Base-by-base conservation (phyloP, 2,329 filamentous ascomycete genomes). In the Cladosporium phlei region DNA sequence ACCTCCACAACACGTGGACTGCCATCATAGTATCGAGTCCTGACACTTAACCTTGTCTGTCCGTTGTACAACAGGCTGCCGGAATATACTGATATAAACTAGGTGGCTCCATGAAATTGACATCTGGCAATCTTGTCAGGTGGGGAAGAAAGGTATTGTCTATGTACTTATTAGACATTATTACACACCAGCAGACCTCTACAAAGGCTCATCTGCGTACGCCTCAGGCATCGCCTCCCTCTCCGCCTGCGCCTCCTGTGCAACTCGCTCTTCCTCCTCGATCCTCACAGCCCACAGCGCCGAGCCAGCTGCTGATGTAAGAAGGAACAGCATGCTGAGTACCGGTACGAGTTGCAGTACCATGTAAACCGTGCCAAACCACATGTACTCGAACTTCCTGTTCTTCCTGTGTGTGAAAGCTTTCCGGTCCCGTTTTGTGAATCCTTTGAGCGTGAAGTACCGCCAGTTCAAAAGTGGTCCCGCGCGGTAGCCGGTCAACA, bases 401-500 rank as follows among this genome's bases (percentile, higher is more conserved):
- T 72, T 73, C 49, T 75, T 76, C 25, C 71, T 73, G 46, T 74
- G 75, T 21, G 91, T 78, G 57, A 86, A 88, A 21, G 71, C 72
- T 58, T 87, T 87, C 53, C 81, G 76, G 61, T 94, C 79, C 57
- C 85, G 82, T 65, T 83, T 88, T 30, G 78, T 78, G 54, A 94
- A 74, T 0, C 83, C 86, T 30, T 83, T 75, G 38, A 98, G 73
- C 59, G 89, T 80, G 63, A 90, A 96, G 74, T 93, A 96, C 48
- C 93, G 76, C 73, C 90, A 93, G 58, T 96, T 90, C 46, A 93
- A 84, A 21, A 97, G 79, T 24, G 91, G 93, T 1, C 93, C 91
- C 4, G 88, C 80, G 20, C 91, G 77, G 37, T 90, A 88, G 1
- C 91, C 93, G 0, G 90, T 96, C 55, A 95, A 77, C 47, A 95